These are phyloP conservation scores for Myriosclerotinia scirpicola DNA, from an alignment of 2,329 filamentous ascomycete species.

Conservation along the genomic window DNA sequence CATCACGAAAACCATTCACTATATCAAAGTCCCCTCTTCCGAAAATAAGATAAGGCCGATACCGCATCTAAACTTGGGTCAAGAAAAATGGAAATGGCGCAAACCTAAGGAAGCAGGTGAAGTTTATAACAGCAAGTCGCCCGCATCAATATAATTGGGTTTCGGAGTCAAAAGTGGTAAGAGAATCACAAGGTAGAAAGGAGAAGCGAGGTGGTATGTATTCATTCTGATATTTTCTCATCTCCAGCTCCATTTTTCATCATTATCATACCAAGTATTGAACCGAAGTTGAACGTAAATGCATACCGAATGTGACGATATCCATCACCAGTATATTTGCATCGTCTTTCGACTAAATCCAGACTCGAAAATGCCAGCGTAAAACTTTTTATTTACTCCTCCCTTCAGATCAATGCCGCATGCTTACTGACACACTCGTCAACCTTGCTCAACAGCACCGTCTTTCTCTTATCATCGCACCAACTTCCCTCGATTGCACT, in stretches of 20 bases:
- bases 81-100: background rate
- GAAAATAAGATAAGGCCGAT: background rate
- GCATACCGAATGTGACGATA: background rate
- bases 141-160: background rate
- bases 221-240: background rate
- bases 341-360: background rate
- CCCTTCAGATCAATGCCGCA: slow-evolving; percentile 8
- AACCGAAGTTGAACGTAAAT: background rate
- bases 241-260: background rate
- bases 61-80: background rate
- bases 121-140: background rate
- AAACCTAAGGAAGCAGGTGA: too few species aligned
- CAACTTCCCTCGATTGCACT: slow-evolving; percentile 68
- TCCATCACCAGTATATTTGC: slow-evolving; percentile 3
- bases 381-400: background rate
- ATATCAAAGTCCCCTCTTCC: background rate
- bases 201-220: background rate
- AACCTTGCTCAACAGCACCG: slow-evolving; percentile 52
- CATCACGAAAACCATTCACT: slow-evolving; percentile 13
- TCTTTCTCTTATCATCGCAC: slow-evolving; percentile 64
- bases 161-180: background rate
- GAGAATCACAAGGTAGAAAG: background rate
- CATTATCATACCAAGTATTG: background rate
- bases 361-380: background rate
- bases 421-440: slow-evolving; percentile 41